A percentile compares a stretch with the other conserved stretches of the same genome.
Conservation (phyloP, 495 filamentous ascomycete genomes). For the Ascodesmis nigricans region DNA sequence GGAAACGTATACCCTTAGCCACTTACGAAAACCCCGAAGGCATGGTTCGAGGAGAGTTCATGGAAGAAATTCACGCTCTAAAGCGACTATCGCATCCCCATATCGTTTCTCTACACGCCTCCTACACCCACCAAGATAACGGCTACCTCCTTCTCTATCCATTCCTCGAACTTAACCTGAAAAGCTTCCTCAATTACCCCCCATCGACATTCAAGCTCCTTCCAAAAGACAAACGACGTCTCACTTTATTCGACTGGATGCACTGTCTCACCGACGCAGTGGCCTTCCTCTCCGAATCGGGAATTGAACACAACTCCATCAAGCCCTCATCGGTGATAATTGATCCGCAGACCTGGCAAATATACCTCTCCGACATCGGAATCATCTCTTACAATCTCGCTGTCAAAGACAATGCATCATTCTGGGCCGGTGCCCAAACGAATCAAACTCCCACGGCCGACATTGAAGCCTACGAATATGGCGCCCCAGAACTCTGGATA, state of each 20-base stretch:
- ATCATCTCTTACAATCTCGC: too few relatives aligned
- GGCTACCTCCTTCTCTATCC: slow-evolving; percentile 63
- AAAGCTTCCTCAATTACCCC: slow-evolving; percentile 47
- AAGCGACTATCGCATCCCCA: slow-evolving; percentile 52
- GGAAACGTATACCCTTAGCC: slow-evolving; percentile 48
- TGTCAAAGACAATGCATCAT: slow-evolving; percentile 29
- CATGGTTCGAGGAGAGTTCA: slow-evolving; percentile 41
- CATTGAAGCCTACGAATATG: slow-evolving; percentile 66
- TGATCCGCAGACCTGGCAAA: slow-evolving; percentile 38
- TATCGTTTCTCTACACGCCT: slow-evolving; percentile 56
- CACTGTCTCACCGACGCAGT: slow-evolving; percentile 65
- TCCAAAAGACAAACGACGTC: slow-evolving; percentile 45
- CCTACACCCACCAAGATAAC: slow-evolving; percentile 49
- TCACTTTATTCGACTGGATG: slow-evolving; percentile 59
- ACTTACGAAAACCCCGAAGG: slow-evolving; percentile 28
- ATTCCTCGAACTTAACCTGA: slow-evolving; percentile 51
- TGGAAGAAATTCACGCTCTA: slow-evolving; percentile 41
- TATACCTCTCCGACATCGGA: slow-evolving; percentile 55
- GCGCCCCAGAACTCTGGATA: slow-evolving; percentile 57
- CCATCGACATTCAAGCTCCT: slow-evolving; percentile 45
- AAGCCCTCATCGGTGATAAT: slow-evolving; percentile 65
- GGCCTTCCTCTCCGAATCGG: slow-evolving; percentile 50
- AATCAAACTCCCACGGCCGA: slow-evolving; percentile 26
- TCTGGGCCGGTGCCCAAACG: too few relatives aligned
- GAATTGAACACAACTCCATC: slow-evolving; percentile 56